These are phyloP conservation scores for Piromyces finnis DNA, from an alignment of 192 early-diverging fungal species.

Conservation along the genomic window DNA sequence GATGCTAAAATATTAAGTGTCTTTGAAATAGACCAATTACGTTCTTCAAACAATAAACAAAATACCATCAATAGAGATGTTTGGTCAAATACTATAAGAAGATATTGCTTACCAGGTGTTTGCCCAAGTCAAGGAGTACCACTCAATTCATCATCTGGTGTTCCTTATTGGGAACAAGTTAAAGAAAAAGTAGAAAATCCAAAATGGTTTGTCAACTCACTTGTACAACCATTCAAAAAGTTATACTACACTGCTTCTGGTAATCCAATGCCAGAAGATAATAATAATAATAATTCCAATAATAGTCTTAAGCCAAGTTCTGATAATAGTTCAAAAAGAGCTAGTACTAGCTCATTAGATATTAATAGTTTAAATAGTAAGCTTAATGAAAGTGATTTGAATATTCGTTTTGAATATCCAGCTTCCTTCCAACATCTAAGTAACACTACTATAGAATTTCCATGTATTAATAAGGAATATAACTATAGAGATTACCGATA, in stretches of 20 bases:
- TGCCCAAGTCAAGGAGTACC: neutral
- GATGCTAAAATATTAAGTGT: neutral
- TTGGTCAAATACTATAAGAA: neutral
- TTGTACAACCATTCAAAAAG: neutral
- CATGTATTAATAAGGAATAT: neutral
- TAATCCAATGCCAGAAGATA: neutral
- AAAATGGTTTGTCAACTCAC: neutral
- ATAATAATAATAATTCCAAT: neutral
- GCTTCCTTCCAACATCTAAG: neutral
- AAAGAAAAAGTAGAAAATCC: neutral
- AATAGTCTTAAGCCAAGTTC: neutral
- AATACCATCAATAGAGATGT: neutral
- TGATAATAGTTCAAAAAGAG: no score
- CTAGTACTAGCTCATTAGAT: no score
- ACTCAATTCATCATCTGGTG: neutral
- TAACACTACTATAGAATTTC: neutral
- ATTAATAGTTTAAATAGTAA: neutral
- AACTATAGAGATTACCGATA: neutral
- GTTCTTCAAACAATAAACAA: neutral
- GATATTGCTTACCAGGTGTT: neutral
- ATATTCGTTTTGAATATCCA: neutral
- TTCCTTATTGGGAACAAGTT: neutral
- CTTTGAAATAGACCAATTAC: neutral
- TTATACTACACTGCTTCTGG: neutral
- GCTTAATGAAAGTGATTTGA: neutral